Percentiles rank a stretch among this genome's conserved stretches.
Evolutionary conservation across 441 rosid genomes (phyloP).

Genomic region (Breynia disticha): DNA sequence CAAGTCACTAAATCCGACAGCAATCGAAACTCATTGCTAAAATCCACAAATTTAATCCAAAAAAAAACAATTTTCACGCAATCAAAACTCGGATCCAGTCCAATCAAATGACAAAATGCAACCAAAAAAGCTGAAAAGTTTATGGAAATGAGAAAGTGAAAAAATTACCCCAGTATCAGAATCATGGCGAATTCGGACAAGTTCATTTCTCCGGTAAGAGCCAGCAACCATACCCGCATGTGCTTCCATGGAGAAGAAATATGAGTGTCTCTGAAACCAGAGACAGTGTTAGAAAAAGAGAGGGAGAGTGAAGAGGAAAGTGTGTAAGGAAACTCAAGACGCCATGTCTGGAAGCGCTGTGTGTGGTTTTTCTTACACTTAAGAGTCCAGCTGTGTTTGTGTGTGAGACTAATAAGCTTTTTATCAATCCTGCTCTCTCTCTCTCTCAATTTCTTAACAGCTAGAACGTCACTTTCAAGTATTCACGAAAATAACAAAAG

Average conservation of each 20-base stretch:
- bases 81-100: conserved; percentile 20
- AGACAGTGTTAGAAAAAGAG: conserved; percentile 10
- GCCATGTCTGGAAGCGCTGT: conserved; percentile 40
- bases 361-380: conserved; percentile 1
- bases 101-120: conserved; percentile 19
- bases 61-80: conserved; percentile 9
- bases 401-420: conserved; percentile 6
- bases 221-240: conserved; percentile 91
- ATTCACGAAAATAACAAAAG: background rate
- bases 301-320: conserved; percentile 3
- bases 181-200: conserved; percentile 89
- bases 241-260: conserved; percentile 48
- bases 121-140: conserved; percentile 5
- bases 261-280: background rate
- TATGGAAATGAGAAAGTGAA: conserved; percentile 2
- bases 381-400: conserved; percentile 13
- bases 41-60: conserved; percentile 8
- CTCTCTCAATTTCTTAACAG: background rate
- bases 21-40: conserved; percentile 4
- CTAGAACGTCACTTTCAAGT: conserved; percentile 8
- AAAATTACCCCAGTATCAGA: conserved; percentile 81
- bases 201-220: conserved; percentile 86
- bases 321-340: conserved; percentile 27
- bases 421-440: background rate
- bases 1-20: conserved; percentile 1